These are phyloP conservation scores for Phytophthora syringae DNA, from an alignment of 352 stramenopile genomes.

Conservation along the genomic window DNA sequence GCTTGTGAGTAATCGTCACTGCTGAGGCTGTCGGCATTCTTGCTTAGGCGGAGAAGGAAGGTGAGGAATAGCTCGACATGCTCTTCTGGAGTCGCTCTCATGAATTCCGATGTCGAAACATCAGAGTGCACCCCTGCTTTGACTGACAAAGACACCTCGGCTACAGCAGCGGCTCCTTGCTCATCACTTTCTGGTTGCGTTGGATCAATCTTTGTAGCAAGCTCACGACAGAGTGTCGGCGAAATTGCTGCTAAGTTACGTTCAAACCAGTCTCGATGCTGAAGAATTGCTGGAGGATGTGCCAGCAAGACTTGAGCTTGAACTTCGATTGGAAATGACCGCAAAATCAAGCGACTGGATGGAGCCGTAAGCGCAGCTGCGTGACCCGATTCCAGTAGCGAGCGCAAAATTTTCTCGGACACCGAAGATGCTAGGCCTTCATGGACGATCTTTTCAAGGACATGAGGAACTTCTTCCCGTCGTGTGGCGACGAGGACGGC, in stretches of 20 bases:
- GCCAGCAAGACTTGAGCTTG: slow-evolving; percentile 68
- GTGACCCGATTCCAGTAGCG: slow-evolving; percentile 50
- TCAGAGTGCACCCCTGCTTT: slow-evolving; percentile 29
- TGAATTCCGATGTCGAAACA: slow-evolving; percentile 58
- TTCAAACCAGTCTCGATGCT: slow-evolving; percentile 78
- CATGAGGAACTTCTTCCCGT: slow-evolving; percentile 51
- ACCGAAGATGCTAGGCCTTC: slow-evolving; percentile 54
- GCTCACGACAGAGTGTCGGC: slow-evolving; percentile 33
- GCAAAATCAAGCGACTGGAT: slow-evolving; percentile 56
- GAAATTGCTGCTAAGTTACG: slow-evolving; percentile 57
- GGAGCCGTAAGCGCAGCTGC: slow-evolving; percentile 47
- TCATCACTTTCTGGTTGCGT: slow-evolving; percentile 7
- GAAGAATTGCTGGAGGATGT: slow-evolving; percentile 49
- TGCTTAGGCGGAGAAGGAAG: slow-evolving; percentile 68
- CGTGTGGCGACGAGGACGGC: slow-evolving; percentile 62
- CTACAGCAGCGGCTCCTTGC: not conserved
- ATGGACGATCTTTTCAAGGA: slow-evolving; percentile 62
- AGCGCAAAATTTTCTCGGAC: slow-evolving; percentile 40
- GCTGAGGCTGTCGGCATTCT: slow-evolving; percentile 7
- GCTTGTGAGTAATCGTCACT: slow-evolving; percentile 49
- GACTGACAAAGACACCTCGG: slow-evolving; percentile 7
- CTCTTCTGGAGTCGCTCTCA: slow-evolving; percentile 51
- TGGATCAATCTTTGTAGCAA: slow-evolving; percentile 62
- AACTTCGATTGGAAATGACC: slow-evolving; percentile 50
- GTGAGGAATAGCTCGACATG: slow-evolving; percentile 82